Conservation (phyloP, 345 rosid genomes). For the Crucihimalaya himalaica region DNA sequence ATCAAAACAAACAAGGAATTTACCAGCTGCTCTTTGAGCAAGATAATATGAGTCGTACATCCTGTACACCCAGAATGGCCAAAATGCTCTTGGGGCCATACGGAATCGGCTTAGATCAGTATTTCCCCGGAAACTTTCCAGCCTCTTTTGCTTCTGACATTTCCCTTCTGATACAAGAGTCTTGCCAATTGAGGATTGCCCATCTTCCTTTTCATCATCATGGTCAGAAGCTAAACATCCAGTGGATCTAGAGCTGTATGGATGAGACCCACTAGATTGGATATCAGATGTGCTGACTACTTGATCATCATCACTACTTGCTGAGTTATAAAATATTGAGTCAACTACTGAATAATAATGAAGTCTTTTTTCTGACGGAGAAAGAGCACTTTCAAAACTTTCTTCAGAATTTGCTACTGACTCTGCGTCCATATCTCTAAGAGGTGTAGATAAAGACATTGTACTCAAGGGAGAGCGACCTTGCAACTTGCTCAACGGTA, state of each 20-base stretch:
- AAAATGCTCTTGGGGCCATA: constrained; percentile 63
- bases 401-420: constrained; percentile 69
- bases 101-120: constrained; percentile 49
- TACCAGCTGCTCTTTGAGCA: constrained; percentile 92
- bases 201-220: constrained; percentile 31
- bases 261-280: constrained; percentile 38
- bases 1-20: constrained; percentile 20
- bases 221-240: constrained; percentile 39
- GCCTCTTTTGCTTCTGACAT: constrained; percentile 42
- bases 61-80: constrained; percentile 84
- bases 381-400: constrained; percentile 84
- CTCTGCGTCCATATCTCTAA: constrained; percentile 45
- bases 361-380: constrained; percentile 60
- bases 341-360: constrained; percentile 67
- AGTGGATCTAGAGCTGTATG: constrained; percentile 36
- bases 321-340: constrained; percentile 53
- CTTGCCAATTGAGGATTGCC: constrained; percentile 37
- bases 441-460: constrained; percentile 46
- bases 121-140: constrained; percentile 36
- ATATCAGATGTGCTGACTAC: constrained; percentile 41
- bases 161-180: constrained; percentile 37
- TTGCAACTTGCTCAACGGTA: constrained; percentile 48
- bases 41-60: constrained; percentile 89
- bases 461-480: constrained; percentile 24
- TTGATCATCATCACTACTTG: constrained; percentile 72